Conservation (phyloP, 1,139 yeast genomes). For the Arxiozyma heterogenica region DNA sequence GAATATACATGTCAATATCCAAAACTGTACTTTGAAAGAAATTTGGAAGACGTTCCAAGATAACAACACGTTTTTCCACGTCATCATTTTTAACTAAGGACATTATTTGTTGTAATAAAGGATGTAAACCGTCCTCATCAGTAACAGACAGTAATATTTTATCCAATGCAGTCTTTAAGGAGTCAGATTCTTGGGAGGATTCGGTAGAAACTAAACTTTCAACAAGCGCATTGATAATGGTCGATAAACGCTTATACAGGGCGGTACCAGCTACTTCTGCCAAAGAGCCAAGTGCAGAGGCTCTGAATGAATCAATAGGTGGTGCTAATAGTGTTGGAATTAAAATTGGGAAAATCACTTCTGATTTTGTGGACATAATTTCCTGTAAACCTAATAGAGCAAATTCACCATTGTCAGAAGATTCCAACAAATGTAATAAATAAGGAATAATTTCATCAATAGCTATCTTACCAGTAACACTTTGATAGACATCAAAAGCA, state of each 20-base stretch:
- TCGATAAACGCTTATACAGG: conserved; percentile 59
- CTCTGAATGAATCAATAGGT: conserved; percentile 79
- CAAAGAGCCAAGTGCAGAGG: conserved; percentile 76
- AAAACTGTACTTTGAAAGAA: conserved; percentile 59
- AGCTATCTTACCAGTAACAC: conserved; percentile 71
- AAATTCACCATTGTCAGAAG: conserved; percentile 53
- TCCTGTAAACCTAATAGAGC: conserved; percentile 87
- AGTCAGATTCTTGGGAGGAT: conserved; percentile 33
- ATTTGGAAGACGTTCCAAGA: conserved; percentile 59
- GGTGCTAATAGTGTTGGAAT: conserved; percentile 75
- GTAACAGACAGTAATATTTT: conserved; percentile 62
- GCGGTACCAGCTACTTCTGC: conserved; percentile 90
- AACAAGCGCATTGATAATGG: conserved; percentile 64
- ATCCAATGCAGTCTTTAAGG: conserved; percentile 52
- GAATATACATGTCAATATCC: conserved; percentile 65
- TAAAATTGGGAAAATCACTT: conserved; percentile 86
- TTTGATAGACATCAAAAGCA: conserved; percentile 82
- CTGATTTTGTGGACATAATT: conserved; percentile 84
- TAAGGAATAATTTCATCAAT: conserved; percentile 85
- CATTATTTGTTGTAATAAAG: conserved; percentile 73
- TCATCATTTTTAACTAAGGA: conserved; percentile 73
- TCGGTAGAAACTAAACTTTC: conserved; percentile 43
- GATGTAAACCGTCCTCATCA: conserved; percentile 75
- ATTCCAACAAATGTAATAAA: conserved; percentile 61
- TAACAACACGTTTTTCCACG: conserved; percentile 51